Evolutionary conservation across 306 rosid species (phyloP).

Genomic region (Geum urbanum): DNA sequence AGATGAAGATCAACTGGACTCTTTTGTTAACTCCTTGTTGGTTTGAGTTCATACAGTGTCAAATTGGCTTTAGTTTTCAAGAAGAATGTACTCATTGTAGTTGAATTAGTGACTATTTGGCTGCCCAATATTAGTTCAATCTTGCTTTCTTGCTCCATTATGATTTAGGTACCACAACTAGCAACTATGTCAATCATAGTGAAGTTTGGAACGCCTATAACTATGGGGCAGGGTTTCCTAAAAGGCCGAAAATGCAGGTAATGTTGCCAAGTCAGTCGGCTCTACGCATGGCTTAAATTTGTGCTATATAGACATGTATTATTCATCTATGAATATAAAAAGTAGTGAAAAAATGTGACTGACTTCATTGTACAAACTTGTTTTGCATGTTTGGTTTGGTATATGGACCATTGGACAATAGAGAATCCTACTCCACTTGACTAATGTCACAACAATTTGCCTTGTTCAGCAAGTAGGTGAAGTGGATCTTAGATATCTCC

Average conservation of each 20-base stretch:
- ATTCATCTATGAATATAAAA: neutral
- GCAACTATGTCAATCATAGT: too few species aligned
- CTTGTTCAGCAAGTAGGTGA: neutral
- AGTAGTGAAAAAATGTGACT: neutral
- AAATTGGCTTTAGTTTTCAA: neutral
- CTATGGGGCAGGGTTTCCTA: too few species aligned
- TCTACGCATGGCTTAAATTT: too few species aligned
- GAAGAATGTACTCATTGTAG: neutral
- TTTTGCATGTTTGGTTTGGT: neutral
- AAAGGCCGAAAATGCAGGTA: too few species aligned
- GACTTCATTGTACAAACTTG: neutral
- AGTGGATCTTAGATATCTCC: neutral
- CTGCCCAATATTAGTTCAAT: too few species aligned
- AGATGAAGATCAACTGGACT: conserved; percentile 36
- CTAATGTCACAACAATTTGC: neutral
- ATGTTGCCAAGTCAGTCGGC: too few species aligned
- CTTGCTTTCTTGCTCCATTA: too few species aligned
- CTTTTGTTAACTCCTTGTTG: conserved; percentile 39
- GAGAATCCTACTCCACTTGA: too few species aligned
- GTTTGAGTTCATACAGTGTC: conserved; percentile 4
- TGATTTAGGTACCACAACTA: too few species aligned
- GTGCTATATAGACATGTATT: too few species aligned
- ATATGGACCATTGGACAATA: neutral
- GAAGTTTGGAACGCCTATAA: too few species aligned
- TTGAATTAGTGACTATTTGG: neutral